phyloP scores from a whole-genome alignment of 148 eudicot genomes.

The Fagopyrum esculentum region DNA sequence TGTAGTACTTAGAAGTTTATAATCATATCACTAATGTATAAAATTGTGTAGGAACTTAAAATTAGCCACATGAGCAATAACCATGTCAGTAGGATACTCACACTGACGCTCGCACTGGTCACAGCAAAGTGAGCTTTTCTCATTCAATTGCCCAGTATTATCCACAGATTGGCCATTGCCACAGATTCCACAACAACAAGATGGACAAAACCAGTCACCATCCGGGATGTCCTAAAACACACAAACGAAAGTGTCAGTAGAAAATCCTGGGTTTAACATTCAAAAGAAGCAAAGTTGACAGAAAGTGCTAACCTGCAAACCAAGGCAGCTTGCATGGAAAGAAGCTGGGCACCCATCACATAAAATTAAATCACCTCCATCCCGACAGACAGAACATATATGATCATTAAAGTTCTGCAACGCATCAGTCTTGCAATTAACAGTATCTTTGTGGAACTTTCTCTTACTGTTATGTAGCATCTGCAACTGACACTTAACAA shows the following conservation, averaged over 20 bases:
- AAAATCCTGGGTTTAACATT: not conserved
- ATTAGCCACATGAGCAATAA: not conserved
- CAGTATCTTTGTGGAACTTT: constrained; percentile 19
- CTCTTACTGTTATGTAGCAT: constrained; percentile 22
- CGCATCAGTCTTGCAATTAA: constrained; percentile 18
- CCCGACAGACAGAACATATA: constrained; percentile 76
- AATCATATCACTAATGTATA: not conserved
- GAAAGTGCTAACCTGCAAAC: constrained; percentile 45
- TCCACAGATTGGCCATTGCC: constrained; percentile 31
- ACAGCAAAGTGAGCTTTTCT: constrained; percentile 40
- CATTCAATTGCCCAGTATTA: constrained; percentile 19
- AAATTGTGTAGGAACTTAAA: not conserved
- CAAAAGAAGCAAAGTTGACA: not conserved
- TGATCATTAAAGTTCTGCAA: constrained; percentile 40
- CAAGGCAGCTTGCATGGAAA: constrained; percentile 69
- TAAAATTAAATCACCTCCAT: constrained; percentile 68
- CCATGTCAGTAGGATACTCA: constrained; percentile 27
- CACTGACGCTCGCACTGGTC: constrained; percentile 81
- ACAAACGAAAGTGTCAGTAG: not conserved
- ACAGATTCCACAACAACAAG: constrained; percentile 85
- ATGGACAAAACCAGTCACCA: constrained; percentile 95
- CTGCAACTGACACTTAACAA: constrained; percentile 64
- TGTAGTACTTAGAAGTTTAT: not conserved
- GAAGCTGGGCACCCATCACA: constrained; percentile 94
- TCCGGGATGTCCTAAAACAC: constrained; percentile 60